Evolutionary conservation across 2,329 filamentous ascomycete genomes (phyloP).

Genomic region (Gyromitra esculenta): DNA sequence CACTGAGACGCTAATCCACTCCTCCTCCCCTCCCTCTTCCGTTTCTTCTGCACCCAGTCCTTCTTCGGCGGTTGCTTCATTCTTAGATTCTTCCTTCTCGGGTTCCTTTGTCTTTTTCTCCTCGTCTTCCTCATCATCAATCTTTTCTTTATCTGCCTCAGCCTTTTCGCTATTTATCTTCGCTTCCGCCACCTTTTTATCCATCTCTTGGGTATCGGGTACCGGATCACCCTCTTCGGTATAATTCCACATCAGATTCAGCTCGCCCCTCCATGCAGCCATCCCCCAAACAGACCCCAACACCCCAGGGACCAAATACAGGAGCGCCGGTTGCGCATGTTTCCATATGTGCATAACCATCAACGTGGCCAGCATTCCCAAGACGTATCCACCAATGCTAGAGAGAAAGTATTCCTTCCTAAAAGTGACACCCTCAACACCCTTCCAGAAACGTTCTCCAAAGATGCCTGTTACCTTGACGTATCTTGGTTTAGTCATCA

Average conservation of each 20-base stretch:
- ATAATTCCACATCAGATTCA: conserved; percentile 80
- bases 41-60: conserved; percentile 53
- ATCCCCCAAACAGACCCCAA: conserved; percentile 78
- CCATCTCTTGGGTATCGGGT: conserved; percentile 38
- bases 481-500: conserved; percentile 64
- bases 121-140: conserved; percentile 57
- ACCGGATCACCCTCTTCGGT: conserved; percentile 69
- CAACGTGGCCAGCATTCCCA: conserved; percentile 81
- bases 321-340: conserved; percentile 85
- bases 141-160: conserved; percentile 43
- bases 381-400: conserved; percentile 76
- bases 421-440: conserved; percentile 65
- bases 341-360: conserved; percentile 79
- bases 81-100: conserved; percentile 54
- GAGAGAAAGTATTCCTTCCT: conserved; percentile 87
- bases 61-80: conserved; percentile 30
- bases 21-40: conserved; percentile 44
- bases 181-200: conserved; percentile 65
- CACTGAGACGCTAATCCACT: conserved; percentile 50
- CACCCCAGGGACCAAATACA: conserved; percentile 92
- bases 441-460: conserved; percentile 85
- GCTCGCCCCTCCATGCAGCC: conserved; percentile 75
- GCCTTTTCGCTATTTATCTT: conserved; percentile 65
- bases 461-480: conserved; percentile 75
- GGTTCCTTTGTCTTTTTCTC: conserved; percentile 54